Base-by-base conservation (phyloP, 2,329 filamentous ascomycete species). In the Ceratocystis albifundus region DNA sequence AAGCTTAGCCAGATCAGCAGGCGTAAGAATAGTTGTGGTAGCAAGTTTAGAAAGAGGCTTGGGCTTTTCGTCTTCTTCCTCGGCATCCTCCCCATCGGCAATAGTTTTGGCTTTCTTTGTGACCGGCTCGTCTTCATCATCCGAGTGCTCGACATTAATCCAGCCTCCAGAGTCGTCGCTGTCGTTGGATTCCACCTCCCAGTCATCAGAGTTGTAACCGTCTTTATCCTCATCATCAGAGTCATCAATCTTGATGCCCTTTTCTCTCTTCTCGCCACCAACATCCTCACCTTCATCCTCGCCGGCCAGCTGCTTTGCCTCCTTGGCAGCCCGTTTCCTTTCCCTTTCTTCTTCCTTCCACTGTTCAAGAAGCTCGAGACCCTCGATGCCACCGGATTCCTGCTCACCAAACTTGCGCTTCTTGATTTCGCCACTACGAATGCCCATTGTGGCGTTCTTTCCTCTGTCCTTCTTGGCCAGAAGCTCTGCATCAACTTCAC, bases 1-100 rank as follows among this genome's bases (percentile, higher is more conserved):
- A 22, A 99, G 86, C 75, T 97, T 97, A 71, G 89, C 87, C n/a
- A 97, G 83, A 76, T 99, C 94, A 12, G 94, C 94, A 0, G 94
- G 94, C 0, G 94, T 99, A 69, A 99, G 86, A 70, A 99, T 95
- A 62, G 89, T 88, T 1, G 90, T 96, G 0, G 90, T 96, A n/a
- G 92, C 92, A 55, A 96, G 84, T 71, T 86, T 90, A 12, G 87
- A 85, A 70, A 85, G 82, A 69, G 79, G 77, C 66, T 79, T 74
- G 5, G 78, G 71, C 68, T 80, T 77, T 5, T 75, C 70, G 2
- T 74, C 74, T 20, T 53, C 62, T 8, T 59, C 55, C 4, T n/a
- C 46, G 22, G 61, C 45, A 45, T 22, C 36, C 7, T 66, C 66
- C 2, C 32, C 59, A 4, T 64, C 57, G n/a, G 65, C 66, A 44